Conservation (phyloP, 2,329 filamentous ascomycete genomes). For the Fusarium beomiforme region DNA sequence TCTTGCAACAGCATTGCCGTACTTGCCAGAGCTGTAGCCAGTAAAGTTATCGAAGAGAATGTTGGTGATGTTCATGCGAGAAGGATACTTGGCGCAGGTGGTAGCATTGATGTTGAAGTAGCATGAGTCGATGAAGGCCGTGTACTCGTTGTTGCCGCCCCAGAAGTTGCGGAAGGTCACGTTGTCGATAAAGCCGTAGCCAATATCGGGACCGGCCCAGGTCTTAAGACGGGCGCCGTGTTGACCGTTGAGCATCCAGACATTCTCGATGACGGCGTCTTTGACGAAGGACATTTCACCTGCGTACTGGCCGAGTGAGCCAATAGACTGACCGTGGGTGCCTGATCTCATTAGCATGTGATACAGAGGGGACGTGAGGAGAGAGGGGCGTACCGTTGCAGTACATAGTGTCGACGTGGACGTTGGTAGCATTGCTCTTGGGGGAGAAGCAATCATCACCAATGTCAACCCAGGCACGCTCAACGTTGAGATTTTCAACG, state of each 20-base stretch:
- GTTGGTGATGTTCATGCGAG: slow-evolving; percentile 41
- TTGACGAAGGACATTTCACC: slow-evolving; percentile 39
- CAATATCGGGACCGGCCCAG: slow-evolving; percentile 37
- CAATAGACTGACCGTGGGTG: slow-evolving; percentile 38
- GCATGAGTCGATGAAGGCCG: slow-evolving; percentile 38
- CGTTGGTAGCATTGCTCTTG: slow-evolving; percentile 38
- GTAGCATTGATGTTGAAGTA: slow-evolving; percentile 39
- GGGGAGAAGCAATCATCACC: slow-evolving; percentile 42
- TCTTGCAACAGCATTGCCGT: slow-evolving; percentile 34
- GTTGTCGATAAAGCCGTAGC: slow-evolving; percentile 40
- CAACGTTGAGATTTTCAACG: slow-evolving; percentile 31
- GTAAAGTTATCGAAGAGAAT: slow-evolving; percentile 41
- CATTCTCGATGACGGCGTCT: slow-evolving; percentile 40
- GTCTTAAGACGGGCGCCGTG: slow-evolving; percentile 40
- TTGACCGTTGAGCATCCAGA: slow-evolving; percentile 42
- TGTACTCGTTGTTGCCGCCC: slow-evolving; percentile 40
- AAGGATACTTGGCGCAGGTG: slow-evolving; percentile 34
- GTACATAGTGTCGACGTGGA: slow-evolving; percentile 40
- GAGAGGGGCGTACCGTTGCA: slow-evolving; percentile 31
- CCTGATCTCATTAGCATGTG: not conserved
- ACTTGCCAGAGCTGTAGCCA: slow-evolving; percentile 38
- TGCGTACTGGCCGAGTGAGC: slow-evolving; percentile 38
- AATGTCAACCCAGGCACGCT: slow-evolving; percentile 40
- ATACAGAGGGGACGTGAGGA: fast-evolving
- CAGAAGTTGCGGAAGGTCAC: slow-evolving; percentile 42